These are phyloP conservation scores for Trichoderma parareesei DNA, from an alignment of 495 filamentous ascomycete genomes.

Conservation along the genomic window DNA sequence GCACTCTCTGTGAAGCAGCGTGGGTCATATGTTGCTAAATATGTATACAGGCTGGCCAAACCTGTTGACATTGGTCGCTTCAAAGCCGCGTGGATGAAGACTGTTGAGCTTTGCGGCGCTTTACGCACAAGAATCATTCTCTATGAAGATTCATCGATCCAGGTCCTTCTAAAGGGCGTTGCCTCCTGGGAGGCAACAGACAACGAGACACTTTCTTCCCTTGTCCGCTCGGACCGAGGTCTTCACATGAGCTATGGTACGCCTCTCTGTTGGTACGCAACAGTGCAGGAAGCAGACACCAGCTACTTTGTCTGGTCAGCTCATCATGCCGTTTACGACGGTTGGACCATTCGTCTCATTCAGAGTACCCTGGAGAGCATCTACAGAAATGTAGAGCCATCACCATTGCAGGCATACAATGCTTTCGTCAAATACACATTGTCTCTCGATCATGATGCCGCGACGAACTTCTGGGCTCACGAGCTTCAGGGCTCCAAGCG, in stretches of 20 bases:
- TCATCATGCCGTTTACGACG: slow-evolving; percentile 16
- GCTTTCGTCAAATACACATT: slow-evolving; percentile 2
- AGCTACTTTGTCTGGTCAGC: slow-evolving; percentile 18
- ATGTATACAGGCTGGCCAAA: slow-evolving; percentile 13
- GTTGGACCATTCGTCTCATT: slow-evolving; percentile 12
- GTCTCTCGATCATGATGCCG: neutral
- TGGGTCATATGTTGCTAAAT: slow-evolving; percentile 40
- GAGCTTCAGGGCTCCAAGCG: slow-evolving; percentile 23
- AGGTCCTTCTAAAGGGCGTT: slow-evolving; percentile 16
- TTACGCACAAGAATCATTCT: slow-evolving; percentile 47
- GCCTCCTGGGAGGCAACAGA: neutral
- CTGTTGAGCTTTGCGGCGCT: slow-evolving; percentile 49
- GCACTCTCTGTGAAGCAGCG: slow-evolving; percentile 10
- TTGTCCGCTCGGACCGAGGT: neutral
- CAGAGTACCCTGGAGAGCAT: neutral
- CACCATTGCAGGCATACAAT: neutral
- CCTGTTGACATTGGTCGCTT: slow-evolving; percentile 21
- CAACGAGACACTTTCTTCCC: neutral
- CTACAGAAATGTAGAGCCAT: neutral
- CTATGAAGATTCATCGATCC: slow-evolving; percentile 14
- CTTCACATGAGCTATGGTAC: neutral
- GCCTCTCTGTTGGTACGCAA: slow-evolving; percentile 1
- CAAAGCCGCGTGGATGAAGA: slow-evolving; percentile 41
- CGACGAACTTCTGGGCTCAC: slow-evolving; percentile 11
- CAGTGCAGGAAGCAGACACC: neutral